Conservation (phyloP, 169 alveolate species). For the Amoebophrya sp. region DNA sequence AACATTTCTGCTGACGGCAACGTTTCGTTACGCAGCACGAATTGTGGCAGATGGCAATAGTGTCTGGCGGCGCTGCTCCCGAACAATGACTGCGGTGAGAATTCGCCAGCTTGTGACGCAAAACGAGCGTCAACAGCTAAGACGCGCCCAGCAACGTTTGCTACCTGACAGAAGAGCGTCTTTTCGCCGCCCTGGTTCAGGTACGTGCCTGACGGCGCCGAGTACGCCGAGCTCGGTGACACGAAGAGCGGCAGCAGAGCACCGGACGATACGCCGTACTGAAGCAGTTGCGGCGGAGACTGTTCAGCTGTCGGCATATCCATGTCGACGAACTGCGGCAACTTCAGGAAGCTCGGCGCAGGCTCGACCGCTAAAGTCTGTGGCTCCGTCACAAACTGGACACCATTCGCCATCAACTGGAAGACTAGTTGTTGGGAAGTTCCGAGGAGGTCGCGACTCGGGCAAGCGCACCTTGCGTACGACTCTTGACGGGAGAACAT, state of each 20-base stretch:
- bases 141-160: slow-evolving; percentile 11
- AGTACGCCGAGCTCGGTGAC: background rate
- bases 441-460: background rate
- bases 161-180: background rate
- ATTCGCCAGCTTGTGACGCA: background rate
- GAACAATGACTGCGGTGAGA: background rate
- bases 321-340: background rate
- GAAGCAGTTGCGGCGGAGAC: background rate
- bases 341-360: background rate
- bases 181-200: background rate
- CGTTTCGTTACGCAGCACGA: background rate
- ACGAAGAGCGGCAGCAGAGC: background rate
- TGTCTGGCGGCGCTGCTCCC: background rate
- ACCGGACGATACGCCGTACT: background rate
- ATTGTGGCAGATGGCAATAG: background rate
- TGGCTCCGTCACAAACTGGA: background rate
- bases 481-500: background rate
- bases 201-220: background rate
- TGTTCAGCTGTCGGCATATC: background rate
- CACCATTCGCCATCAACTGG: slow-evolving; percentile 24
- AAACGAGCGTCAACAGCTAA: background rate
- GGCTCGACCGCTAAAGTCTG: background rate
- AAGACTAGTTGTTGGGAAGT: background rate
- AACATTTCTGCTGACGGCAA: background rate
- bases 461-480: slow-evolving; percentile 17